These are phyloP conservation scores for Rubia peregrina DNA, from an alignment of 305 asterid species.

Conservation along the genomic window DNA sequence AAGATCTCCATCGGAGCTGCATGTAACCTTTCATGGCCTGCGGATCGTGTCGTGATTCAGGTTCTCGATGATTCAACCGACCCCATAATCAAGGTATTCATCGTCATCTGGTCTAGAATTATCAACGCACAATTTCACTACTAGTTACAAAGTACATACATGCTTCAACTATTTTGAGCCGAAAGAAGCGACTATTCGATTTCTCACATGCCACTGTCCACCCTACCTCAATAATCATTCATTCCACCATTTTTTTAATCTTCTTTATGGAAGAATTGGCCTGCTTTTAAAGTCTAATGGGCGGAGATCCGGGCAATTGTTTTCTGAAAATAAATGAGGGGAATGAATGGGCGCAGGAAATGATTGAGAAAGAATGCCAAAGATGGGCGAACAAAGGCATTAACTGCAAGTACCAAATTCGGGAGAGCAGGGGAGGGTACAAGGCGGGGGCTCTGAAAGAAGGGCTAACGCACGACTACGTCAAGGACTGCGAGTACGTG, in stretches of 20 bases:
- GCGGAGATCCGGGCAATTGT: not conserved
- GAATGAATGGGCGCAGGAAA: slow-evolving; percentile 36
- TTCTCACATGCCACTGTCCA: no score
- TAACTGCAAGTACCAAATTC: slow-evolving; percentile 54
- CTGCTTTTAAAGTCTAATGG: not conserved
- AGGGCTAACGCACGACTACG: slow-evolving; percentile 64
- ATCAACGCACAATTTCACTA: no score
- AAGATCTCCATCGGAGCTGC: slow-evolving; percentile 96
- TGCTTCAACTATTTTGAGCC: not conserved
- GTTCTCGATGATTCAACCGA: slow-evolving; percentile 94
- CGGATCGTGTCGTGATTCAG: slow-evolving; percentile 87
- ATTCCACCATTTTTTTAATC: not conserved
- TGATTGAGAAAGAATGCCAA: slow-evolving; percentile 78
- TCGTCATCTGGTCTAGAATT: no score
- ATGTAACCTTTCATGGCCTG: slow-evolving; percentile 82
- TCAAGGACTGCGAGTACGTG: slow-evolving; percentile 63
- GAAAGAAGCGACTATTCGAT: not conserved
- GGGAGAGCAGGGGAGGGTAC: slow-evolving; percentile 71
- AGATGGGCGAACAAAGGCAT: slow-evolving; percentile 86
- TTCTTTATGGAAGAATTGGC: not conserved
- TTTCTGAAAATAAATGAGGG: not conserved
- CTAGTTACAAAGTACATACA: no score
- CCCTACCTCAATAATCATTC: not conserved
- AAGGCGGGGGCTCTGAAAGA: slow-evolving; percentile 89
- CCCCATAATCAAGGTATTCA: slow-evolving; percentile 47